Base-by-base conservation (phyloP, 768 basidiomycete genomes). In the Cyclocybe cylindracea region DNA sequence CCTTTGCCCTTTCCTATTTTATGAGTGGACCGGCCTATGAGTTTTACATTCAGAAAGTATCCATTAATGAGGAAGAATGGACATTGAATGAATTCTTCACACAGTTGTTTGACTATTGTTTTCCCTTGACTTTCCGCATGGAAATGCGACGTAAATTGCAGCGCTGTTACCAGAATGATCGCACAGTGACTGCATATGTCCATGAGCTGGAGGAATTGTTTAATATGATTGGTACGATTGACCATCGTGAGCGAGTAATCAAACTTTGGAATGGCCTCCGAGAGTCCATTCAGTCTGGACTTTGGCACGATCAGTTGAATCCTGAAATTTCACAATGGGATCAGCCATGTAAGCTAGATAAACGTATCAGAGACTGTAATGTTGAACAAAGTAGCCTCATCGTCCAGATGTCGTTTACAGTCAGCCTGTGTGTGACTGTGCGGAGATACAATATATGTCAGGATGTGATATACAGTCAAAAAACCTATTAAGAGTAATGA, bases 71-170 rank as follows among this genome's bases (percentile, higher is more conserved):
- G 0, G 55, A 64, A 8, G 24, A 57, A 0, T 75, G 71, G 71
- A 52, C 38, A 0, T n/a, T 75, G 0, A 39, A 52, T 6, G 14
- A 58, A 0, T 73, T 75, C 51, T 71, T 69, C 38, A 14, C 39
- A 1, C 66, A 60, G 37, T 14, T 75, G 7, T 74, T 71, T 46
- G 60, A 74, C n/a, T 70, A 69, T 16, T 72, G 72, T 24, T 76
- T 75, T 50, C 72, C 73, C 0, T 19, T 56, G 1, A 39, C 51
- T 19, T 54, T 40, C 16, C 13, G 24, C 2, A 34, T 45, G 13
- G 36, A 66, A 18, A 70, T 70, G 51, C 31, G 59, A 0, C 55
- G 61, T 7, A 61, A 63, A n/a, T 54, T 76, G 0, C 32, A 55
- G 2, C 33, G 46, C 0, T 59, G 55, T n/a, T 47, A 42, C 8